phyloP scores from a whole-genome alignment of 805 yeast species.

The Metschnikowia vanudenii region DNA sequence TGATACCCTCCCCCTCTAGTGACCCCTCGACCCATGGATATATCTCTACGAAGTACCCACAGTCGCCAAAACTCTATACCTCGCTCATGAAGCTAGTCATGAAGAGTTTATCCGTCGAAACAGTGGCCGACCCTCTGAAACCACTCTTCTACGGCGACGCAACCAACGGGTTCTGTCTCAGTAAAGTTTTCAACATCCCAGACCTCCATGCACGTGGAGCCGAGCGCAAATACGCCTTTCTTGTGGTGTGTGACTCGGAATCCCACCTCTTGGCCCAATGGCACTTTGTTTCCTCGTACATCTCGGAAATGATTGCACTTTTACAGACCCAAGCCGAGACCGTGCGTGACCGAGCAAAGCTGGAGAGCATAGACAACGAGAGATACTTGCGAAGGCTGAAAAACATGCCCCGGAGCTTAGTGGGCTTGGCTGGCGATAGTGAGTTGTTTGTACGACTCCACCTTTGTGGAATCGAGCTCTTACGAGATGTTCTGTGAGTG shows the following conservation, averaged over 20 bases:
- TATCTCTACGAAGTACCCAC: slow-evolving; percentile 62
- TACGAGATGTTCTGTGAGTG: slow-evolving; percentile 14
- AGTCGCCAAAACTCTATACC: slow-evolving; percentile 46
- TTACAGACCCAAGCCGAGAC: slow-evolving; percentile 21
- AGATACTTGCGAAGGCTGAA: slow-evolving; percentile 55
- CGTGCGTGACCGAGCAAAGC: slow-evolving; percentile 13
- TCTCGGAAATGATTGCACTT: slow-evolving; percentile 23
- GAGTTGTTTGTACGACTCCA: slow-evolving; percentile 57
- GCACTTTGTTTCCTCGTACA: slow-evolving; percentile 46
- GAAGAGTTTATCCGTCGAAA: slow-evolving; percentile 66
- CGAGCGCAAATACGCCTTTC: slow-evolving; percentile 63
- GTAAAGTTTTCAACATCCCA: slow-evolving; percentile 57
- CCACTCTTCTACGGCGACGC: slow-evolving; percentile 68
- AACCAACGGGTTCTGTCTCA: slow-evolving; percentile 56
- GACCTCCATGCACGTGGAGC: slow-evolving; percentile 73
- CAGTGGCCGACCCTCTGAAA: slow-evolving; percentile 54
- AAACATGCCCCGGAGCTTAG: slow-evolving; percentile 54
- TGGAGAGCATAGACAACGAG: slow-evolving; percentile 38
- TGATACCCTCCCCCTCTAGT: too few species aligned
- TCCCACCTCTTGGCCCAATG: slow-evolving; percentile 52
- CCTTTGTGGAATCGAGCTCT: slow-evolving; percentile 57
- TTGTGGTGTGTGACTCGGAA: slow-evolving; percentile 57
- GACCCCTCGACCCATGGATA: too few species aligned
- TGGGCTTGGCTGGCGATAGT: slow-evolving; percentile 54
- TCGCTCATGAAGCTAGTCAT: slow-evolving; percentile 58